Base-by-base conservation (phyloP, 2,329 filamentous ascomycete species). In the Hypoxylon sp. region DNA sequence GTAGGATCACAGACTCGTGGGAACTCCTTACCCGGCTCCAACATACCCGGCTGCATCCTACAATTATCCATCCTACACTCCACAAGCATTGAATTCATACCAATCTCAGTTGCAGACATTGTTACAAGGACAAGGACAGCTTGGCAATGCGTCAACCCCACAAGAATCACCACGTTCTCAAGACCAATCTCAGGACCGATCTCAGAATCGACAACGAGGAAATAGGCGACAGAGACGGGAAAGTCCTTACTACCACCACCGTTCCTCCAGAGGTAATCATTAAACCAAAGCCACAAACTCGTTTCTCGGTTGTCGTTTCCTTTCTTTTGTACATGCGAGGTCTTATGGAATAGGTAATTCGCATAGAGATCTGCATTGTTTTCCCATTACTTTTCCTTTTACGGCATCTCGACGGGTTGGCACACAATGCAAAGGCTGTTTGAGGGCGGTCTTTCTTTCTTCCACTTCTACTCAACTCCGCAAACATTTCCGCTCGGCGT, bases 361-460 rank as follows among this genome's bases (percentile, higher is more conserved):
- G 52, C 66, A 72, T 72, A 72, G 68, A 72, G 47, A 67, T 64
- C 53, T 65, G 65, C 68, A 66, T 71, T 44, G 53, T 47, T 54
- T 63, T 58, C 17, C 35, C 24, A 33, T 59, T 31, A 44, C 26
- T 57, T 62, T 67, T 65, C 51, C 11, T 39, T 48, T 42, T 42
- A 63, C 60, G 67, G 69, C 63, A 71, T 71, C 31, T 62, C 53
- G 57, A 65, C 50, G 63, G 66, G 58, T 70, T 50, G 67, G 64
- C 53, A 67, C 53, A 67, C 53, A 19, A 67, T 26, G 44, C 60
- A 59, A 53, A 65, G 63, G 57, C 24, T 65, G 54, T 63, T 61
- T 52, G 37, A 58, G 26, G 54, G 63, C 29, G 39, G 53, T 58
- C 39, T 59, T 56, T 50, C 22, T 51, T 31, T 31, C 54, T 62